phyloP scores from a whole-genome alignment of 2,329 filamentous ascomycete species.

The Fusarium duplospermum region DNA sequence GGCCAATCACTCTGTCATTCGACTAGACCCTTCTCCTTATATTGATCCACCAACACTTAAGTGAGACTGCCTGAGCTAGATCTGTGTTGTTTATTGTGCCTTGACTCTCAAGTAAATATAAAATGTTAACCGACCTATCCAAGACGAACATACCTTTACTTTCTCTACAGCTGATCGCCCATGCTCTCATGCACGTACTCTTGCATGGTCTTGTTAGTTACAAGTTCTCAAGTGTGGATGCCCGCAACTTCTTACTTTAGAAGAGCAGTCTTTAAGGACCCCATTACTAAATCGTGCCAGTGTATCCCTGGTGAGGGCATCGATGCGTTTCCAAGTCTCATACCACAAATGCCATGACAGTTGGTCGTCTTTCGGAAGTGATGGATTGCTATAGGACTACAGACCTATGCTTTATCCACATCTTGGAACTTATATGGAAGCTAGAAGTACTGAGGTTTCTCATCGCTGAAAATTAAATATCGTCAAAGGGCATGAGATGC shows the following conservation, averaged over 20 bases:
- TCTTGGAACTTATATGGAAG: background rate
- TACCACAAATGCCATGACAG: background rate
- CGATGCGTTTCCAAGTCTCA: background rate
- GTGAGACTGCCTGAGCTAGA: background rate
- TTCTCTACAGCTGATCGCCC: background rate
- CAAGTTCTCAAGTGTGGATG: background rate
- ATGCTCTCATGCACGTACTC: too few species aligned
- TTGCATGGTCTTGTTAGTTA: background rate
- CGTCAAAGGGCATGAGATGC: accelerated
- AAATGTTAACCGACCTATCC: too few species aligned
- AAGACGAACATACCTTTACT: background rate
- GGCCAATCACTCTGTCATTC: background rate
- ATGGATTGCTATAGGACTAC: background rate
- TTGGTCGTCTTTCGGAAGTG: accelerated
- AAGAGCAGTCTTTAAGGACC: background rate
- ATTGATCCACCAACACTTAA: background rate
- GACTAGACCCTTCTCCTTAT: background rate
- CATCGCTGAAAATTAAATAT: background rate
- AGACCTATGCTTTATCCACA: background rate
- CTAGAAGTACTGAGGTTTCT: background rate
- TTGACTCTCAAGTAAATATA: background rate
- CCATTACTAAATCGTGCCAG: accelerated
- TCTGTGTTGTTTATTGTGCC: background rate
- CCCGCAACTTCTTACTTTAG: background rate
- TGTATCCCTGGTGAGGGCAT: background rate